Evolutionary conservation across 495 filamentous ascomycete species (phyloP).

Genomic region (Venustampulla echinocandica): DNA sequence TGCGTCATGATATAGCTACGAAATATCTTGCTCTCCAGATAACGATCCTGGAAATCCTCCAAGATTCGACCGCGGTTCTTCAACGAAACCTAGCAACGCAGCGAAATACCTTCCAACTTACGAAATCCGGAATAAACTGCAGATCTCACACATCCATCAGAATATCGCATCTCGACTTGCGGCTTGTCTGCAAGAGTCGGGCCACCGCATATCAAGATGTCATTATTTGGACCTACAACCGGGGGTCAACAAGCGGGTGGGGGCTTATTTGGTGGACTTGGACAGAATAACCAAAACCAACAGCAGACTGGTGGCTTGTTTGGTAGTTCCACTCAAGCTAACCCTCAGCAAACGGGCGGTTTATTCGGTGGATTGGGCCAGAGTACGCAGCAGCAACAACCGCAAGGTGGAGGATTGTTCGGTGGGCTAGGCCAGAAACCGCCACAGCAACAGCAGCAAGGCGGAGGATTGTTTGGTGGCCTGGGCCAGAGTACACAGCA

Average conservation of each 20-base stretch:
- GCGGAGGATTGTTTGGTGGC: constrained; percentile 23
- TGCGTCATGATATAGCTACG: too few species aligned
- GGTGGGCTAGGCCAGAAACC: constrained; percentile 8
- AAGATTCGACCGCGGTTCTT: too few species aligned
- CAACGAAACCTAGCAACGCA: too few species aligned
- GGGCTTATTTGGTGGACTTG: constrained; percentile 4
- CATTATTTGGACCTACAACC: background rate
- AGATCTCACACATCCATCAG: too few species aligned
- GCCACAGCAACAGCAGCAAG: constrained; percentile 23
- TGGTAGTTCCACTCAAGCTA: constrained; percentile 15
- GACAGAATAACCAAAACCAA: background rate
- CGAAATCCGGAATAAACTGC: too few species aligned
- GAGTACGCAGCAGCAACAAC: constrained; percentile 24
- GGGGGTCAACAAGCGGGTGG: constrained; percentile 9
- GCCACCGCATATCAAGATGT: background rate
- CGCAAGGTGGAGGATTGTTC: constrained; percentile 14
- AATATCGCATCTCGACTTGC: too few species aligned
- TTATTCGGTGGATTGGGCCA: constrained; percentile 23
- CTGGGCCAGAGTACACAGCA: constrained; percentile 19
- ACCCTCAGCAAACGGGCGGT: constrained; percentile 8
- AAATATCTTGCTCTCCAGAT: too few species aligned
- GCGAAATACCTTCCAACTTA: too few species aligned
- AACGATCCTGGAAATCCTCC: too few species aligned
- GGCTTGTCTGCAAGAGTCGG: too few species aligned
- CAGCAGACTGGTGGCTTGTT: constrained; percentile 8